Conservation (phyloP, 1,139 yeast genomes). For the Meyerozyma elateridarum region DNA sequence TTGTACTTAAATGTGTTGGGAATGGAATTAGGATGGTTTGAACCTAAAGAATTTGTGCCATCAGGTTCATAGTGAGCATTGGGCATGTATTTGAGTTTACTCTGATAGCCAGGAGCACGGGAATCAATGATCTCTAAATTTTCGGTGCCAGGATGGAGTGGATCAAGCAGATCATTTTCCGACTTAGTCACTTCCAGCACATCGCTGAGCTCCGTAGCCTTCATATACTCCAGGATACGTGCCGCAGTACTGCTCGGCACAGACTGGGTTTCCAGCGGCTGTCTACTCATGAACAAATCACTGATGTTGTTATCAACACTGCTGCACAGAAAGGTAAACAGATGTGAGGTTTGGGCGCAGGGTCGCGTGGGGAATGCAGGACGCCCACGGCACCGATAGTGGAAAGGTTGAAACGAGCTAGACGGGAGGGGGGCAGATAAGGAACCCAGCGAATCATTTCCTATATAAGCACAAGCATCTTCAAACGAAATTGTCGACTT, state of each 20-base stretch:
- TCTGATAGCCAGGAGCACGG: constrained; percentile 23
- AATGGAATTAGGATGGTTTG: constrained; percentile 25
- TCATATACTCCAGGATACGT: constrained; percentile 20
- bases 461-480: too few relatives aligned
- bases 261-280: constrained; percentile 21
- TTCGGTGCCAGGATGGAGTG: background rate
- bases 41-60: constrained; percentile 7
- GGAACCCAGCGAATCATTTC: too few relatives aligned
- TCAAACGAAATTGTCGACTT: too few relatives aligned
- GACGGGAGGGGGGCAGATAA: too few relatives aligned
- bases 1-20: constrained; percentile 46
- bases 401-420: too few relatives aligned
- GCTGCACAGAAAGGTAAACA: constrained; percentile 6
- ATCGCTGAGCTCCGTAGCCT: constrained; percentile 24
- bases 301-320: constrained; percentile 5
- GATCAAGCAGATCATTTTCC: background rate
- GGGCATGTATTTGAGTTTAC: constrained; percentile 31
- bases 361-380: too few relatives aligned
- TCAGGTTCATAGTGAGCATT: constrained; percentile 30
- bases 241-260: constrained; percentile 20
- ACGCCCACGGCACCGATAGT: too few relatives aligned
- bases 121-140: background rate
- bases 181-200: constrained; percentile 10
- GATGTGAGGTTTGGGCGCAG: background rate
- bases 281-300: constrained; percentile 5